These are phyloP conservation scores for Mrakia frigida DNA, from an alignment of 768 basidiomycete genomes.

Conservation along the genomic window DNA sequence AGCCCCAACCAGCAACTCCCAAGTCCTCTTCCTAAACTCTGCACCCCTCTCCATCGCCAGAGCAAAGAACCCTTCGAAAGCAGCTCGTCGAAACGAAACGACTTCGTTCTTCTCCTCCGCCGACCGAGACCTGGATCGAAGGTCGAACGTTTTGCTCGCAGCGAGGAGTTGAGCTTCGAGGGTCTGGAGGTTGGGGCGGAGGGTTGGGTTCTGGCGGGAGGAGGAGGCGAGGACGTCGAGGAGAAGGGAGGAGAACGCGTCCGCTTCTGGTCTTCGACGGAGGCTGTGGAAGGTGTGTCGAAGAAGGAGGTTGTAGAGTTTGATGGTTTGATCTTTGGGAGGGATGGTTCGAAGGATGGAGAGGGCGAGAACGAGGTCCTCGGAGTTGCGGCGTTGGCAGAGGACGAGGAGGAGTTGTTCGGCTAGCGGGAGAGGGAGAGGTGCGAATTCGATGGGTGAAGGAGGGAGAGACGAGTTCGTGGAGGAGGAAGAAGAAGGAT, in stretches of 20 bases:
- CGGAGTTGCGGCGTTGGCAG: no score
- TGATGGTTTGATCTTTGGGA: neutral
- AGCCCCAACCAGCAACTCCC: neutral
- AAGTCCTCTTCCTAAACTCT: conserved; percentile 1
- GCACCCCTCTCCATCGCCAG: neutral
- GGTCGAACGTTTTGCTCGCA: neutral
- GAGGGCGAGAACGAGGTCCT: neutral
- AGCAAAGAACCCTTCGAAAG: neutral
- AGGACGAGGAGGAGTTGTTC: conserved; percentile 9
- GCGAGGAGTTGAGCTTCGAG: conserved; percentile 10
- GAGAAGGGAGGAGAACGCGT: neutral
- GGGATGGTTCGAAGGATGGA: neutral
- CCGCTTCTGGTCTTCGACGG: neutral
- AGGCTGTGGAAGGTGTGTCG: neutral
- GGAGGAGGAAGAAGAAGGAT: neutral
- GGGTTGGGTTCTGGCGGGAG: neutral
- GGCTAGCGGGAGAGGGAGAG: neutral
- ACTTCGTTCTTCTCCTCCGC: neutral
- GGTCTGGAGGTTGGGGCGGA: conserved; percentile 2
- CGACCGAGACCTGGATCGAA: neutral
- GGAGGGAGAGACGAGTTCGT: neutral
- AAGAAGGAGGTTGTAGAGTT: conserved; percentile 7
- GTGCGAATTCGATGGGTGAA: neutral
- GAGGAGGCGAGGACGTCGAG: neutral
- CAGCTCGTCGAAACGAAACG: neutral